Conservation (phyloP, 805 yeast genomes). For the Candida taoyuanica region DNA sequence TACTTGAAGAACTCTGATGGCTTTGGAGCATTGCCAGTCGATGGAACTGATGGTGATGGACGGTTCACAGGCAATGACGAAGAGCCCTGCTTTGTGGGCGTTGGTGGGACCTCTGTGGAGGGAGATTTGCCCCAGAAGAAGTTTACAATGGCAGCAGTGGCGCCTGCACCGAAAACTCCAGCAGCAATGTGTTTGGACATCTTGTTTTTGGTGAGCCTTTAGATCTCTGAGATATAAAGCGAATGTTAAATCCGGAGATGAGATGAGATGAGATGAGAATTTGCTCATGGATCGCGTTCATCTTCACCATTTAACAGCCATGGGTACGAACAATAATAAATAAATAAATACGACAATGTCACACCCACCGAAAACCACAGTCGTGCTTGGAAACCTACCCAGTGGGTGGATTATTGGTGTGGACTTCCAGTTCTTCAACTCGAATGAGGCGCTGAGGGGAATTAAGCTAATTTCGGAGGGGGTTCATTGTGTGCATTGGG, state of each 20-base stretch:
- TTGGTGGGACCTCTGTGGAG: constrained; percentile 7
- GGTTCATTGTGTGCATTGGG: constrained; percentile 51
- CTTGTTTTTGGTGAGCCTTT: not conserved
- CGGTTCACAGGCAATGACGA: constrained; percentile 7
- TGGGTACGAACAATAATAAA: too few relatives aligned
- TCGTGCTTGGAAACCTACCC: constrained; percentile 31
- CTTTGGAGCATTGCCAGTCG: constrained; percentile 33
- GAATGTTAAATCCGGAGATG: too few relatives aligned
- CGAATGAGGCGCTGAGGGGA: constrained; percentile 40
- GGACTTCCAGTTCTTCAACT: constrained; percentile 44
- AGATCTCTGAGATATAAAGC: too few relatives aligned
- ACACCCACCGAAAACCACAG: constrained; percentile 27
- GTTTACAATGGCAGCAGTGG: constrained; percentile 31
- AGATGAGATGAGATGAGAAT: too few relatives aligned
- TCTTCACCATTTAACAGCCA: too few relatives aligned
- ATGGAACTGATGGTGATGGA: constrained; percentile 4
- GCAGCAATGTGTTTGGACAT: constrained; percentile 23
- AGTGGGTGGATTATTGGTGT: constrained; percentile 39
- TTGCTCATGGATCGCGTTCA: too few relatives aligned
- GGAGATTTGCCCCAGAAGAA: constrained; percentile 30
- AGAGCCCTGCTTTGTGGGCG: constrained; percentile 2
- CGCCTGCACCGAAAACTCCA: constrained; percentile 6
- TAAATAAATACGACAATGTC: constrained; percentile 7
- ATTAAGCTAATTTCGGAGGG: constrained; percentile 49
- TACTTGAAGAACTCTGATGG: constrained; percentile 84